A percentile compares a stretch with the other conserved stretches of the same genome.
Evolutionary conservation across 1,139 yeast species (phyloP).

Genomic region (Suhomyces terraborum): DNA sequence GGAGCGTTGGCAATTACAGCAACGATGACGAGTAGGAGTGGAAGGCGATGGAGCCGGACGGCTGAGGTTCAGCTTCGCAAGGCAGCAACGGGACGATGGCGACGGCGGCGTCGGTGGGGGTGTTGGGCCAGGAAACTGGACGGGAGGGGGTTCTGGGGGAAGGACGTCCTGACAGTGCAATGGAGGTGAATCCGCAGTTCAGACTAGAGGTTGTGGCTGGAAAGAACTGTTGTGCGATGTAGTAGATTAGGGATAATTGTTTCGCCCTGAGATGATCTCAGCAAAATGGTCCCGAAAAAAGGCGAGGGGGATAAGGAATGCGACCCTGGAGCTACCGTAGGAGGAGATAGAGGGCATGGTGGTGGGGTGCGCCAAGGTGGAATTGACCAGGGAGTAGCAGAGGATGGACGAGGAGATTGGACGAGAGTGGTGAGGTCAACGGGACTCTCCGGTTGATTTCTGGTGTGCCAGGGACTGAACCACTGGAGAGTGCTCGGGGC

Average conservation of each 20-base stretch:
- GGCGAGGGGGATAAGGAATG: slow-evolving; percentile 9
- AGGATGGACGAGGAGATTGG: no score
- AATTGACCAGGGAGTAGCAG: no score
- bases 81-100: slow-evolving; percentile 1
- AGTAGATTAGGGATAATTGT: slow-evolving; percentile 10
- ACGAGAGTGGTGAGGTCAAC: no score
- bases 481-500: no score
- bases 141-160: not conserved
- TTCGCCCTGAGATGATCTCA: slow-evolving; percentile 13
- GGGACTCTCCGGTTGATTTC: no score
- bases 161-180: not conserved
- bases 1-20: not conserved
- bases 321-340: slow-evolving; percentile 1
- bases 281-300: slow-evolving; percentile 8
- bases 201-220: not conserved
- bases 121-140: not conserved
- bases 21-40: not conserved
- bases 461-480: no score
- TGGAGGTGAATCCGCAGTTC: not conserved
- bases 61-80: slow-evolving; percentile 1
- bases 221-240: slow-evolving; percentile 4
- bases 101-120: not conserved
- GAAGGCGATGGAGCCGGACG: not conserved
- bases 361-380: no score
- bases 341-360: not conserved